Conservation (phyloP, 371 early-diverging fungal species). For the Mortierella polycephala region DNA sequence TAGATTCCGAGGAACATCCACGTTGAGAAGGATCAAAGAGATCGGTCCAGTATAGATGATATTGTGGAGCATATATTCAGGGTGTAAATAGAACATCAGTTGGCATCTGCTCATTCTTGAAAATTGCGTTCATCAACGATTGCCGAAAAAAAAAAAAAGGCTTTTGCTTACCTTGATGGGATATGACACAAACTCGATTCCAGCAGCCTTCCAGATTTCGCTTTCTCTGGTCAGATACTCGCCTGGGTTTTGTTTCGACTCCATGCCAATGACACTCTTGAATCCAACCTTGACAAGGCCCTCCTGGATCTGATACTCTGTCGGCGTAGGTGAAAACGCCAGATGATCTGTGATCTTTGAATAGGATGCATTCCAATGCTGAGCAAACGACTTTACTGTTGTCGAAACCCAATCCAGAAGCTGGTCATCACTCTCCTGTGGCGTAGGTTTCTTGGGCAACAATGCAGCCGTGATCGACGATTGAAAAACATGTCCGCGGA, state of each 20-base stretch:
- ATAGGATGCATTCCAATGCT: conserved; percentile 46
- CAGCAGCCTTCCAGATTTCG: conserved; percentile 34
- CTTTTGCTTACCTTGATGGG: conserved; percentile 44
- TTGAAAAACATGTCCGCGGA: conserved; percentile 44
- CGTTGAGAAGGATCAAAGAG: no score
- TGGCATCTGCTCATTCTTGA: conserved; percentile 27
- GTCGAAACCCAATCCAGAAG: conserved; percentile 36
- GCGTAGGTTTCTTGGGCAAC: conserved; percentile 36
- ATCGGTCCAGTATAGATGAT: no score
- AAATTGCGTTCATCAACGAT: neutral
- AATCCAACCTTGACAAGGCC: conserved; percentile 47
- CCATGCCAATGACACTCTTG: conserved; percentile 49
- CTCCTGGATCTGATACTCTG: conserved; percentile 38
- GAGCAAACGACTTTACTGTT: conserved; percentile 22
- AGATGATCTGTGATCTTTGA: conserved; percentile 53
- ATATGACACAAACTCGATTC: conserved; percentile 35
- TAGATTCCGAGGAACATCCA: no score
- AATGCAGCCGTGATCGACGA: conserved; percentile 34
- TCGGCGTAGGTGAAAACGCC: conserved; percentile 46
- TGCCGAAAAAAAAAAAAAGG: neutral
- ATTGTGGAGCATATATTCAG: conserved; percentile 5
- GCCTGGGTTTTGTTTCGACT: conserved; percentile 47
- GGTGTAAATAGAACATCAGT: conserved; percentile 12
- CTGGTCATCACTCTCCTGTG: conserved; percentile 42
- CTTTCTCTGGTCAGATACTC: conserved; percentile 29